Percentiles rank a stretch among this genome's conserved stretches.
phyloP scores from a whole-genome alignment of 2,329 filamentous ascomycete genomes.

The Claviceps spartinae region DNA sequence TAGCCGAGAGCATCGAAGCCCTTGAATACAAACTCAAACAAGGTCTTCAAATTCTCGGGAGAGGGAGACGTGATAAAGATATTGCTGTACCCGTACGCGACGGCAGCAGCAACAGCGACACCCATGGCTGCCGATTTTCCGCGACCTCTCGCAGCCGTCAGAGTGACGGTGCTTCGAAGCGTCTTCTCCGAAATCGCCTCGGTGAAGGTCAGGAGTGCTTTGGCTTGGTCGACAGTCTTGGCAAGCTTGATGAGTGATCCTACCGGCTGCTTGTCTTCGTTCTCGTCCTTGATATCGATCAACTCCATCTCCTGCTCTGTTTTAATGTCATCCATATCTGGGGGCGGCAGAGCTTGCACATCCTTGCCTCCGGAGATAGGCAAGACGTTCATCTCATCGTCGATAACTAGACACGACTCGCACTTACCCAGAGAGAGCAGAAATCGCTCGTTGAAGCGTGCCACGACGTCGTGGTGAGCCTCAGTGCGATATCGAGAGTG shows the following conservation, averaged over 20 bases:
- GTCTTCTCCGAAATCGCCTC: slow-evolving; percentile 96
- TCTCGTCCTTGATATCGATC: slow-evolving; percentile 71
- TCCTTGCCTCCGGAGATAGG: slow-evolving; percentile 92
- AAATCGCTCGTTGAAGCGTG: slow-evolving; percentile 95
- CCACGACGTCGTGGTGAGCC: slow-evolving; percentile 86
- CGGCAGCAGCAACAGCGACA: slow-evolving; percentile 82
- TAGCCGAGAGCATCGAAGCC: slow-evolving; percentile 92
- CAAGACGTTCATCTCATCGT: slow-evolving; percentile 93
- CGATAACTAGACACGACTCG: slow-evolving; percentile 85
- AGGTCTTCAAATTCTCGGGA: slow-evolving; percentile 93
- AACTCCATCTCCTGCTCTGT: slow-evolving; percentile 63
- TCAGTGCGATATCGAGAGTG: slow-evolving; percentile 94
- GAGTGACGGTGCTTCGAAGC: slow-evolving; percentile 76
- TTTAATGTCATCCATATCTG: slow-evolving; percentile 59
- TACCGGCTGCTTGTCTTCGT: slow-evolving; percentile 75
- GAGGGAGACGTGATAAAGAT: slow-evolving; percentile 98
- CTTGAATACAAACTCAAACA: slow-evolving; percentile 98
- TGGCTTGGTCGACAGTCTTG: slow-evolving; percentile 87
- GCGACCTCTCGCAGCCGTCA: slow-evolving; percentile 87
- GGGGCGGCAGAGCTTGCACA: slow-evolving; percentile 68
- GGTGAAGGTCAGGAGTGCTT: slow-evolving; percentile 90
- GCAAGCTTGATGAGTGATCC: slow-evolving; percentile 74
- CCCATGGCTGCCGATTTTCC: slow-evolving; percentile 95
- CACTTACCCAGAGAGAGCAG: slow-evolving; percentile 92
- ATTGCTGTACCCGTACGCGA: slow-evolving; percentile 95